Conservation (phyloP, 805 yeast species). For the Lachancea sp. region DNA sequence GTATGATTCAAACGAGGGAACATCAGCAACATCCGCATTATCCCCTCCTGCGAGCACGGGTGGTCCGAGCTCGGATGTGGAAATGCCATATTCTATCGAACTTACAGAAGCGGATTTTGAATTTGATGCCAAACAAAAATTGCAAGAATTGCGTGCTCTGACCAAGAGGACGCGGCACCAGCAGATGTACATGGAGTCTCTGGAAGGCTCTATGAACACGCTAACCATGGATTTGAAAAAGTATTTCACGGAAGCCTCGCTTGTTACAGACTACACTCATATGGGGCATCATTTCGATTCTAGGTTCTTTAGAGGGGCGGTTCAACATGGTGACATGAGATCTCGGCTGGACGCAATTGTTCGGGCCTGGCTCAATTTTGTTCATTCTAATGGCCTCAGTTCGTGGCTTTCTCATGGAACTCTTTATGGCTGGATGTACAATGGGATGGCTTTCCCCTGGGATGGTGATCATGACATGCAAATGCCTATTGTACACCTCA, state of each 20-base stretch:
- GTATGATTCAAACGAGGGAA: not conserved
- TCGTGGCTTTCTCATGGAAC: slow-evolving; percentile 67
- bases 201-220: slow-evolving; percentile 30
- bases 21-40: not conserved
- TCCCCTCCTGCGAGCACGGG: not conserved
- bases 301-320: slow-evolving; percentile 49
- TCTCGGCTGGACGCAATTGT: slow-evolving; percentile 39
- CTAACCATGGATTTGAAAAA: slow-evolving; percentile 34
- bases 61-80: not conserved
- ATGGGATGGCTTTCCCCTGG: slow-evolving; percentile 60
- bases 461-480: slow-evolving; percentile 63
- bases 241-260: slow-evolving; percentile 32
- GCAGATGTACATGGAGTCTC: slow-evolving; percentile 31
- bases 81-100: slow-evolving; percentile 3
- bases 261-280: slow-evolving; percentile 19
- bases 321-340: slow-evolving; percentile 31
- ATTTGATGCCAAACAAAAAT: slow-evolving; percentile 21
- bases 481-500: slow-evolving; percentile 45
- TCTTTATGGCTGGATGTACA: slow-evolving; percentile 58
- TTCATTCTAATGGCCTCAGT: slow-evolving; percentile 39
- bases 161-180: slow-evolving; percentile 23
- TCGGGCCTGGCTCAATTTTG: slow-evolving; percentile 47
- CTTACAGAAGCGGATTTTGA: slow-evolving; percentile 19
- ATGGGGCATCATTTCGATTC: slow-evolving; percentile 47
- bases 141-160: slow-evolving; percentile 22